phyloP scores from a whole-genome alignment of 1,139 yeast genomes.

The Wickerhamomyces sp. region DNA sequence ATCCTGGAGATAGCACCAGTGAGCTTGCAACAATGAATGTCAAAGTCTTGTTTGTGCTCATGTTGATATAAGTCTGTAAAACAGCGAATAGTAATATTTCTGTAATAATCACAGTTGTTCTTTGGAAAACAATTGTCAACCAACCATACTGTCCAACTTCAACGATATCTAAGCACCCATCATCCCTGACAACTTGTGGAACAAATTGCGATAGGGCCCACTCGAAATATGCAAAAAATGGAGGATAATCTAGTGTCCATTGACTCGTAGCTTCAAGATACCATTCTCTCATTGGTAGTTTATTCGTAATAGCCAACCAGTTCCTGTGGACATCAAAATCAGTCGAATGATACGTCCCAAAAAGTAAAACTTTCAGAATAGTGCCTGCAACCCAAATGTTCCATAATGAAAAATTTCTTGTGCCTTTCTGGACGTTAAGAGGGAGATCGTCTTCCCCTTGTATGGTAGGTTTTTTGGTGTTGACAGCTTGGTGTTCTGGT shows the following conservation, averaged over 20 bases:
- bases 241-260: conserved; percentile 98
- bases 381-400: conserved; percentile 61
- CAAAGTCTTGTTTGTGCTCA: conserved; percentile 39
- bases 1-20: conserved; percentile 82
- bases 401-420: conserved; percentile 45
- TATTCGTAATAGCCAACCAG: conserved; percentile 88
- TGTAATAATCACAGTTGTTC: conserved; percentile 72
- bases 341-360: conserved; percentile 64
- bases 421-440: background rate
- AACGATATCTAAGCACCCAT: conserved; percentile 76
- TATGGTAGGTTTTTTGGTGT: background rate
- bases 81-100: conserved; percentile 70
- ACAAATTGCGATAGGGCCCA: conserved; percentile 70
- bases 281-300: conserved; percentile 78
- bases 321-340: conserved; percentile 97
- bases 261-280: conserved; percentile 77
- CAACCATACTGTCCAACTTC: conserved; percentile 63
- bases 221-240: conserved; percentile 94
- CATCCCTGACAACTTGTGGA: conserved; percentile 56
- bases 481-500: background rate
- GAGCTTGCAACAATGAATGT: conserved; percentile 79
- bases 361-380: conserved; percentile 47
- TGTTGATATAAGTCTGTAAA: conserved; percentile 65
- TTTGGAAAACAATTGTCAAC: conserved; percentile 78
- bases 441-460: background rate